These are phyloP conservation scores for Ceratobasidium sp. DNA, from an alignment of 1,284 basidiomycete species.

Conservation along the genomic window DNA sequence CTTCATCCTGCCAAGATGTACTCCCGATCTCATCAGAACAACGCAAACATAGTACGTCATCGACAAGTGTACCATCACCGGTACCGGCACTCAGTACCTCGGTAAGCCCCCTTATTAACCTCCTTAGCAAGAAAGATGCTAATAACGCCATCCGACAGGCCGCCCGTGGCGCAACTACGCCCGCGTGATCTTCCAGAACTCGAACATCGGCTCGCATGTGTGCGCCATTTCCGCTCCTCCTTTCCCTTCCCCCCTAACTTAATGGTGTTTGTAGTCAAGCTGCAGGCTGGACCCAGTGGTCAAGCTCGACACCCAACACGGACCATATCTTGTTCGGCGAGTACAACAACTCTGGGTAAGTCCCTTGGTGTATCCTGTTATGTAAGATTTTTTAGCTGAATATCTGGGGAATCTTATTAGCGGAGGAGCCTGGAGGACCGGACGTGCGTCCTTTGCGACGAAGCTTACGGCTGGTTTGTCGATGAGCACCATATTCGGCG, in stretches of 20 bases:
- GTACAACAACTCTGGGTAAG: too few relatives aligned
- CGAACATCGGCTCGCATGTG: conserved; percentile 12
- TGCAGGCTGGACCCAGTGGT: conserved; percentile 48
- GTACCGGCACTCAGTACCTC: conserved; percentile 37
- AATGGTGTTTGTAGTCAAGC: conserved; percentile 38
- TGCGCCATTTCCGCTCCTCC: neutral
- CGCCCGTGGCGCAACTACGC: conserved; percentile 47
- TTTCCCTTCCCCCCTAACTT: conserved; percentile 1
- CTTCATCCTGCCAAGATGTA: conserved; percentile 49
- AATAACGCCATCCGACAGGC: neutral
- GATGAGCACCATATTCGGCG: conserved; percentile 47
- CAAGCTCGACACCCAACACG: conserved; percentile 42
- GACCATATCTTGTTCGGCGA: conserved; percentile 49
- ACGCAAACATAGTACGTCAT: conserved; percentile 28
- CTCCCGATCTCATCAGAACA: conserved; percentile 46
- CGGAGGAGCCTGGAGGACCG: conserved; percentile 21
- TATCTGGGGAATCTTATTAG: neutral
- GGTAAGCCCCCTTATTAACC: neutral
- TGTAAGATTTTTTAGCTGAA: conserved; percentile 26
- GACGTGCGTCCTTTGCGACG: too few relatives aligned
- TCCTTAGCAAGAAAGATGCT: neutral
- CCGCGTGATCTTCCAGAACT: conserved; percentile 50
- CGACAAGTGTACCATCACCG: conserved; percentile 20
- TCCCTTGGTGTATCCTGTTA: conserved; percentile 47
- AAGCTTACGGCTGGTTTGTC: conserved; percentile 35